These are phyloP conservation scores for Ciborinia camelliae DNA, from an alignment of 2,329 filamentous ascomycete species.

Conservation along the genomic window DNA sequence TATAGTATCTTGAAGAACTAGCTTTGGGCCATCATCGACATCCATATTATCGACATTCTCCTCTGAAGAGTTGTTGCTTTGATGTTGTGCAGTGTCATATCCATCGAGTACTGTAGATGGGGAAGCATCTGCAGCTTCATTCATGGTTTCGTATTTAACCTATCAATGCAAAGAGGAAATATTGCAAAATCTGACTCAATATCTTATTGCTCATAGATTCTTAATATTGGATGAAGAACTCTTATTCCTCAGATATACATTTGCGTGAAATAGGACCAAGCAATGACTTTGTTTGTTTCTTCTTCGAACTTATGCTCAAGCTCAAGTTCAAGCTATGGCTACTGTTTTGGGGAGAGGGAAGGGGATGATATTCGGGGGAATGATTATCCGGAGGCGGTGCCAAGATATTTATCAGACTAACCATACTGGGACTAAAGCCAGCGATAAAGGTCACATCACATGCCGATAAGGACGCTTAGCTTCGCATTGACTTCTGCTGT, in stretches of 20 bases:
- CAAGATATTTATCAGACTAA: neutral
- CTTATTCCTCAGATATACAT: neutral
- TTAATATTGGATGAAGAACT: neutral
- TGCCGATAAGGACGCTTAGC: conserved; percentile 8
- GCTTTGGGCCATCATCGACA: conserved; percentile 5
- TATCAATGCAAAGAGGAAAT: neutral
- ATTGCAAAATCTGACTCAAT: neutral
- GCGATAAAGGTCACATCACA: neutral
- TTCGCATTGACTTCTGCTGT: neutral
- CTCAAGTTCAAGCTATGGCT: neutral
- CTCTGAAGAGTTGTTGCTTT: neutral
- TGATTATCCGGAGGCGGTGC: neutral
- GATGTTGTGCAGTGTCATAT: neutral
- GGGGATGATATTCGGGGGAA: neutral
- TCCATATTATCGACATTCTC: conserved; percentile 1
- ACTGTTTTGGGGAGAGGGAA: neutral
- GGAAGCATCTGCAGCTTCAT: neutral
- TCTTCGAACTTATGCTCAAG: too few relatives aligned
- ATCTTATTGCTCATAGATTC: neutral
- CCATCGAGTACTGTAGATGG: neutral
- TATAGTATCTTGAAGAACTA: conserved; percentile 14
- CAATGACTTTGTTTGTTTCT: neutral
- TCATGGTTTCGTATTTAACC: neutral
- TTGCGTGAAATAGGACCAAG: neutral
- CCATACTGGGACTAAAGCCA: neutral